These are phyloP conservation scores for Pleurotus giganteus DNA, from an alignment of 768 basidiomycete genomes.

Conservation along the genomic window DNA sequence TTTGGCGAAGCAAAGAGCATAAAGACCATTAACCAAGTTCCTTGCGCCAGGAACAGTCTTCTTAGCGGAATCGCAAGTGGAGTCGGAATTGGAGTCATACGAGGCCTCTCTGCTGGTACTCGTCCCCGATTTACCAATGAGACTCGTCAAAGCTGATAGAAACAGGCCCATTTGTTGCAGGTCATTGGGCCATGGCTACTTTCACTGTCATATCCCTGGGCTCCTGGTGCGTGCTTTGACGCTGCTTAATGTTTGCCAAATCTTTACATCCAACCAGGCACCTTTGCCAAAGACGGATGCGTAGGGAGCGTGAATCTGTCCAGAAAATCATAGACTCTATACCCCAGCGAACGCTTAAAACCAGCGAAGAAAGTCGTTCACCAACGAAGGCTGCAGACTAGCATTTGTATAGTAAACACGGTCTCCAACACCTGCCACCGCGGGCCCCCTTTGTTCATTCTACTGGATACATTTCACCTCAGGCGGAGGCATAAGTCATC, in stretches of 20 bases:
- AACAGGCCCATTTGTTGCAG: conserved; percentile 62
- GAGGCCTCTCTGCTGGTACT: conserved; percentile 62
- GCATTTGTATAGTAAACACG: neutral
- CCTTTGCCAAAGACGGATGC: conserved; percentile 6
- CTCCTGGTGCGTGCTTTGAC: conserved; percentile 55
- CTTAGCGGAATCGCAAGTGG: conserved; percentile 81
- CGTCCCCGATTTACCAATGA: conserved; percentile 3
- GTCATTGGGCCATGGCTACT: conserved; percentile 78
- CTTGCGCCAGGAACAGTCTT: conserved; percentile 75
- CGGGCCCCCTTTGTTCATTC: neutral
- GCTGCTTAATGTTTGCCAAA: neutral
- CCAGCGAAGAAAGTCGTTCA: neutral
- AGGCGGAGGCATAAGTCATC: neutral
- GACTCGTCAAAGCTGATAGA: neutral
- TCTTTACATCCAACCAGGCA: conserved; percentile 3
- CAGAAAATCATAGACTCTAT: conserved; percentile 5
- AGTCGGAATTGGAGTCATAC: conserved; percentile 70
- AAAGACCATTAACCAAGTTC: conserved; percentile 62
- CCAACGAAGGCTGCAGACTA: neutral
- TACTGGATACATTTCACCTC: too few relatives aligned
- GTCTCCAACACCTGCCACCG: neutral
- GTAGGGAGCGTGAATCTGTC: neutral
- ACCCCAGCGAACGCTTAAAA: conserved; percentile 6
- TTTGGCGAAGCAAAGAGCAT: conserved; percentile 41
- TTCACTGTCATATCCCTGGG: conserved; percentile 66